A percentile compares a stretch with the other conserved stretches of the same genome.
phyloP scores from a whole-genome alignment of 2,329 filamentous ascomycete genomes.

The Paraconiothyrium brasiliense region DNA sequence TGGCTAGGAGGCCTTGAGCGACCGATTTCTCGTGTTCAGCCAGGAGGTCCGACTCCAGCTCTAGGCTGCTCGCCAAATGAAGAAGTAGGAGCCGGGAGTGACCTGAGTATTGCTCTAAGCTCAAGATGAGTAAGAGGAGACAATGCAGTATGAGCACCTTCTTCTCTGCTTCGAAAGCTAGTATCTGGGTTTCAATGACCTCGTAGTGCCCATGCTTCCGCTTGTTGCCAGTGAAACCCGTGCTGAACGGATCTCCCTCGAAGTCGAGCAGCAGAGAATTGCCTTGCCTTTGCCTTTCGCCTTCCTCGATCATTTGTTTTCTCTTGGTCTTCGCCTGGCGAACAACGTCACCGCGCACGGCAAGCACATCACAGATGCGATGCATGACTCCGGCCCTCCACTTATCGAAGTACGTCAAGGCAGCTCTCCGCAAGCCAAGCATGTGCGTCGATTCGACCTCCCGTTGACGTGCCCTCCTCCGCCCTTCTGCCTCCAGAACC shows the following conservation, averaged over 20 bases:
- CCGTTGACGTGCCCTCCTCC: constrained; percentile 50
- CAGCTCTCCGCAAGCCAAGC: constrained; percentile 73
- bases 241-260: constrained; percentile 35
- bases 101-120: constrained; percentile 77
- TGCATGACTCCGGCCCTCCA: constrained; percentile 78
- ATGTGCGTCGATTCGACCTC: constrained; percentile 62
- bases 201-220: constrained; percentile 36
- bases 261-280: constrained; percentile 40
- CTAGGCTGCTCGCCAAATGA: constrained; percentile 74
- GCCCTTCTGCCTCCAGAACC: constrained; percentile 24
- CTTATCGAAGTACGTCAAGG: constrained; percentile 76
- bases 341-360: constrained; percentile 39
- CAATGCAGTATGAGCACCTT: constrained; percentile 74
- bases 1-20: constrained; percentile 72
- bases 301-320: constrained; percentile 30
- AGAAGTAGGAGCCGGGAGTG: constrained; percentile 77
- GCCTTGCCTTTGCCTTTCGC: constrained; percentile 30
- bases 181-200: constrained; percentile 49
- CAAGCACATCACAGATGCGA: constrained; percentile 73
- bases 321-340: constrained; percentile 46
- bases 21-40: constrained; percentile 77
- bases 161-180: constrained; percentile 55
- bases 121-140: constrained; percentile 75
- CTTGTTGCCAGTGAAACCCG: constrained; percentile 13
- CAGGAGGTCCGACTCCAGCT: constrained; percentile 70